phyloP scores from a whole-genome alignment of 2,329 filamentous ascomycete genomes.

The Epichloe typhina region DNA sequence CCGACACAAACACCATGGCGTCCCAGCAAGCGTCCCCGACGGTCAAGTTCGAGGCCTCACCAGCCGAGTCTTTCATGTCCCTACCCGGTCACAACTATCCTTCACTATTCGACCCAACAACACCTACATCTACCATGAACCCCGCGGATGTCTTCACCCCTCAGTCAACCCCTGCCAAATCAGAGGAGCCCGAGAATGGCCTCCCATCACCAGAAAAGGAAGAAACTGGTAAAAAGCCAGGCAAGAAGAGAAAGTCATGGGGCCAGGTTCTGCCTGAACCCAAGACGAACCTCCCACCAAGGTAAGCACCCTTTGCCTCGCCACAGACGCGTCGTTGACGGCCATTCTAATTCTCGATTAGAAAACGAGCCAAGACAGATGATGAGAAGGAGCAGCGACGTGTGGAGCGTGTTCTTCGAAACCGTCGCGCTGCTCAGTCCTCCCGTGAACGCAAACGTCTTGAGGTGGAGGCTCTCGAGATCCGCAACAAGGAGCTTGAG shows the following conservation, averaged over 20 bases:
- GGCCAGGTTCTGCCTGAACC: conserved; percentile 92
- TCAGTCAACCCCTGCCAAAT: conserved; percentile 20
- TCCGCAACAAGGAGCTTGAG: conserved; percentile 59
- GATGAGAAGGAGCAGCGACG: conserved; percentile 98
- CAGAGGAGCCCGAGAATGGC: conserved; percentile 11
- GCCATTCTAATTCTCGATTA: conserved; percentile 21
- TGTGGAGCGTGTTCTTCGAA: conserved; percentile 92
- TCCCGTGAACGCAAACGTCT: conserved; percentile 84
- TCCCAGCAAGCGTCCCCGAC: conserved; percentile 27
- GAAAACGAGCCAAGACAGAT: conserved; percentile 96
- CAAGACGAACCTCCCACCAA: conserved; percentile 88
- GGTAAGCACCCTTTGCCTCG: conserved; percentile 36
- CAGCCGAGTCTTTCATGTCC: conserved; percentile 40
- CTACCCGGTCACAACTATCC: conserved; percentile 34
- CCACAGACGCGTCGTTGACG: not conserved
- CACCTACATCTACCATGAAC: conserved; percentile 25
- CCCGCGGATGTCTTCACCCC: conserved; percentile 39
- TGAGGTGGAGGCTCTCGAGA: conserved; percentile 76
- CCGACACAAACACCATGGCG: conserved; percentile 19
- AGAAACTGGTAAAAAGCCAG: conserved; percentile 50
- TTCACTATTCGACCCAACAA: conserved; percentile 31
- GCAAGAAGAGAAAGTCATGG: conserved; percentile 97
- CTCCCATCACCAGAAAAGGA: conserved; percentile 6
- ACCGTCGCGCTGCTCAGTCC: conserved; percentile 90
- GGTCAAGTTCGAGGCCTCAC: conserved; percentile 40